Percentiles rank a stretch among this genome's conserved stretches.
Evolutionary conservation across 257 asterid species (phyloP).

Genomic region (Echites panduratus): DNA sequence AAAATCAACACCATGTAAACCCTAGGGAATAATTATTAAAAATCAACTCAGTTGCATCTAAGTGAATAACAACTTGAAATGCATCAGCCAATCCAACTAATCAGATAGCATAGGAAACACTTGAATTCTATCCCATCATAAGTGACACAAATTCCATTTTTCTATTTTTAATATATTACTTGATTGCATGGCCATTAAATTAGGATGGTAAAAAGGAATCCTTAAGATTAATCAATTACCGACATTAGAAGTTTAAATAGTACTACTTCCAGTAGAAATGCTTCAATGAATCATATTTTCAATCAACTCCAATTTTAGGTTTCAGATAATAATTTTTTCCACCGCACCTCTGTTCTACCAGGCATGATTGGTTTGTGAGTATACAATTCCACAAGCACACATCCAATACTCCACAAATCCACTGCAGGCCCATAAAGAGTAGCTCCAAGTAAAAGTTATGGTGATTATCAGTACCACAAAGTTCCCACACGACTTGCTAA

Average conservation of each 20-base stretch:
- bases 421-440: conserved; percentile 66
- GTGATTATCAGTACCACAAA: conserved; percentile 81
- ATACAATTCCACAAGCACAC: conserved; percentile 72
- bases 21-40: neutral
- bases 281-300: neutral
- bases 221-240: neutral
- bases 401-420: conserved; percentile 78
- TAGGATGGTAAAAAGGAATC: neutral
- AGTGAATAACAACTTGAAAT: neutral
- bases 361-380: conserved; percentile 73
- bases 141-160: neutral
- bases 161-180: neutral
- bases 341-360: conserved; percentile 70
- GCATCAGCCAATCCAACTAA: neutral
- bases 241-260: neutral
- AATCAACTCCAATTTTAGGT: neutral
- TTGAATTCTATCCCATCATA: neutral
- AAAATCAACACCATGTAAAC: neutral
- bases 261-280: neutral
- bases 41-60: neutral
- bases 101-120: neutral
- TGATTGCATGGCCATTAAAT: neutral
- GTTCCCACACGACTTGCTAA: conserved; percentile 88
- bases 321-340: neutral
- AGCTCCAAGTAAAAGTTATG: conserved; percentile 78